Base-by-base conservation (phyloP, 129 eudicot species). In the Artemisia annua region DNA sequence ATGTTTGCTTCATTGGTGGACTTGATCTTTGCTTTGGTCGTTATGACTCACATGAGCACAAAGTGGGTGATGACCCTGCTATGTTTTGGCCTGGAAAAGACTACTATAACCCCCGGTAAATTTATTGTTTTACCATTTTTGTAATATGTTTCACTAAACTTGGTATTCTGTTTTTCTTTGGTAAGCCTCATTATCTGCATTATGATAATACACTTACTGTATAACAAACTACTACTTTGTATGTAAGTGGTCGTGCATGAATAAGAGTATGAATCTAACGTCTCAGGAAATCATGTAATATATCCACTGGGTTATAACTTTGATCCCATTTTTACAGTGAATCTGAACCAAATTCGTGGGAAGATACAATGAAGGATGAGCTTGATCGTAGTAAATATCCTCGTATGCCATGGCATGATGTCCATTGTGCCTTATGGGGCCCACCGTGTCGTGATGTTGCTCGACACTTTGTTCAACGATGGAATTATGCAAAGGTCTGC, bases 341-440 rank as follows among this genome's bases (percentile, higher is more conserved):
- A 83, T 94, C 98, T 15, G 98, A 94, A 81, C 98, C 98, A 62
- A 94, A 94, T 78, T 82, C 98, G 1, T 94, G 98, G 98, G 98
- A 94, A 72, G 97, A 94, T 78, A 86, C 96, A 12, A 87, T 88
- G 97, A 94, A 83, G 81, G 98, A 94, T 79, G 96, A 90, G 82
- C 64, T 94, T 55, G 91, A 94, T 76, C 96, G 98, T 66, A 59
- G 71, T 56, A 86, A 84, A 56, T 86, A 87, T 81, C 98, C 98
- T 61, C 98, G 98, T 67, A 94, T 94, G 98, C 98, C 98, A 58
- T 94, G 98, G 98, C 98, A 94, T 79, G 98, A 94, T 81, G 98
- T 94, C 69, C 98, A 94, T 69, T 94, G 98, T 77, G 98, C 98
- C 30, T 89, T 94, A 17, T 94, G 92, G 96, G 98, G 98, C 18